phyloP scores from a whole-genome alignment of 805 yeast species.

The Lipomyces orientalis region DNA sequence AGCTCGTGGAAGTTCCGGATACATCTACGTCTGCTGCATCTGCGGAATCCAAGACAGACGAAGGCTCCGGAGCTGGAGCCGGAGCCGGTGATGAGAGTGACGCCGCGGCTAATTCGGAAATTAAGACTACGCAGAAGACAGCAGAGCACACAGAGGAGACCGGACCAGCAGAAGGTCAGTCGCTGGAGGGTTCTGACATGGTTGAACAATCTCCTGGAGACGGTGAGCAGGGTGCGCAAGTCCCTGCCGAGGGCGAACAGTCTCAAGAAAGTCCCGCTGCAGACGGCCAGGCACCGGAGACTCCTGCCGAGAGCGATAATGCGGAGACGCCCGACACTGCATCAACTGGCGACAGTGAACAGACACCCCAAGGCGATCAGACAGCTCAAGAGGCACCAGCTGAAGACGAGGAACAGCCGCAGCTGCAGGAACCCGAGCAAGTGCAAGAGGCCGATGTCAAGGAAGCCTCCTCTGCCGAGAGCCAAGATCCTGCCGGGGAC shows the following conservation, averaged over 20 bases:
- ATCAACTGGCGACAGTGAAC: too few species aligned
- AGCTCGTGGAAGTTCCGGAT: slow-evolving; percentile 9
- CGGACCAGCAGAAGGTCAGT: neutral
- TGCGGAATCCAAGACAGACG: neutral
- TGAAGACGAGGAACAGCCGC: too few species aligned
- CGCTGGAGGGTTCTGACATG: neutral
- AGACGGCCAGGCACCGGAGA: neutral
- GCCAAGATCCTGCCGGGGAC: too few species aligned
- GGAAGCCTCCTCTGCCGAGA: too few species aligned
- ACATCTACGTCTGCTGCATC: neutral
- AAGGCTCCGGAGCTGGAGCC: neutral
- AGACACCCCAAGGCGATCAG: too few species aligned
- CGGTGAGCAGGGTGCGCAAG: neutral
- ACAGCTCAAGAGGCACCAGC: too few species aligned
- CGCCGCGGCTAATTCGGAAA: neutral
- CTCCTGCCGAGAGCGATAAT: neutral
- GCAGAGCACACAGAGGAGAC: neutral
- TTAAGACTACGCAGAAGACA: neutral
- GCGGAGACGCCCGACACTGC: neutral
- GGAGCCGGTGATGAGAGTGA: neutral
- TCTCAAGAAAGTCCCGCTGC: too few species aligned
- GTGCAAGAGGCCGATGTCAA: too few species aligned
- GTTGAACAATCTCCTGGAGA: neutral
- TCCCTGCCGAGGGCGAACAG: neutral
- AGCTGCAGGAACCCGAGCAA: too few species aligned